These are phyloP conservation scores for Sclerotinia spermophila DNA, from an alignment of 2,329 filamentous ascomycete species.

Conservation along the genomic window DNA sequence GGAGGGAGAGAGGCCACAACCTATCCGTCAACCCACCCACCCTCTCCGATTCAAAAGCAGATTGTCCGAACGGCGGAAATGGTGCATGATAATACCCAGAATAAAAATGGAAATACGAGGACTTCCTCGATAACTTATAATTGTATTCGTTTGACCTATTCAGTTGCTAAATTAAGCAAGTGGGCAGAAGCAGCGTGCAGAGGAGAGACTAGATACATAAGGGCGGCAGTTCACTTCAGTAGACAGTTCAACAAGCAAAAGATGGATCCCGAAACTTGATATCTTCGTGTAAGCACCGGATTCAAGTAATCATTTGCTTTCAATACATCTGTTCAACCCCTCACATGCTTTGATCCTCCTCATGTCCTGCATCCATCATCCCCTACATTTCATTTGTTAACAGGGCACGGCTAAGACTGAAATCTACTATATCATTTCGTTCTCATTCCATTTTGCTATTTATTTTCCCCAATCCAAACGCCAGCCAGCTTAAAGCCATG, in stretches of 20 bases:
- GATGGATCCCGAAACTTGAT: not conserved
- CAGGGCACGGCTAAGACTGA: not conserved
- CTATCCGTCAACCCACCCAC: not conserved
- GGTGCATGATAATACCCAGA: not conserved
- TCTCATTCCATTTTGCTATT: conserved; percentile 15
- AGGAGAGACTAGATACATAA: not conserved
- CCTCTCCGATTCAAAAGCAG: not conserved
- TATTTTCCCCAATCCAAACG: conserved; percentile 19
- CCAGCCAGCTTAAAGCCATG: conserved; percentile 16
- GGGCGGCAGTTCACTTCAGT: not conserved
- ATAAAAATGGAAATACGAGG: not conserved
- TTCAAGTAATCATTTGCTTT: not conserved
- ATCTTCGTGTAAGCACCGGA: not conserved
- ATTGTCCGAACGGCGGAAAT: not conserved
- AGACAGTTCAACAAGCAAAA: not conserved
- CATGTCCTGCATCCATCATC: not conserved
- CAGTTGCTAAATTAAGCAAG: not conserved
- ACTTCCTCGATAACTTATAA: not conserved
- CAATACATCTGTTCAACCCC: not conserved
- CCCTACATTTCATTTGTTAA: not conserved
- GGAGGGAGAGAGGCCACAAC: not conserved
- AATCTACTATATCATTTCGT: conserved; percentile 11
- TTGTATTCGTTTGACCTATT: not conserved
- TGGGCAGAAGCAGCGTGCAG: not conserved
- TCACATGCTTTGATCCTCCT: not conserved